Base-by-base conservation (phyloP, 163 green algal genomes). In the Prototheca wickerhamii region DNA sequence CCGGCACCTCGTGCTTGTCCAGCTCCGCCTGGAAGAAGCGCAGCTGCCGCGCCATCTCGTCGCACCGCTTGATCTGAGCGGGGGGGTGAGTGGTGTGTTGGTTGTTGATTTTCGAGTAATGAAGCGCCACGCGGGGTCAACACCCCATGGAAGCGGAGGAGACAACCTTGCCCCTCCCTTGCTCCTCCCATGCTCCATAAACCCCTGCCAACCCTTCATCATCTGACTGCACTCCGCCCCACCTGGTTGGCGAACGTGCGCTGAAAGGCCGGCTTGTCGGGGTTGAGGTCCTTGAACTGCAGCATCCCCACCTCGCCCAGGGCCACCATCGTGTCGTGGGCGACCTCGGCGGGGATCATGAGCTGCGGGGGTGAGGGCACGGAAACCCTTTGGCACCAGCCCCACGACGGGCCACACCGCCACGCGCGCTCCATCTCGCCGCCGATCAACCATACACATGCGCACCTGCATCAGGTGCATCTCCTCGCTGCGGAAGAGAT, bases 231-330 rank as follows among this genome's bases (percentile, higher is more conserved):
- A 46, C 18, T 29, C 29, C 5, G 17, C n/a, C 63, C 2, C 61
- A 93, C 90, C 85, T 97, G 87, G 64, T 82, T 91, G 4, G 92
- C 90, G 65, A 94, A 98, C 5, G 84, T 95, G 26, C 89, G 78
- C 73, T 97, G 89, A 67, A 98, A 98, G 1, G 87, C 87, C 18
- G 73, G 86, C 64, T 95, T 93, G 15, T 96, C 88, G 0, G 71
- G 54, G 66, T 98, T 98, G 4, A 99, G 70, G 65, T 99, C 94
- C 67, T 95, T 96, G 76, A 99, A 98, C 73, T 98, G 94, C 58
- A 98, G 72, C 57, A 95, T 67, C 12, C 88, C 93, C 17, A 95
- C 73, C 33, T 96, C 81, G 0, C 93, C 93, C 18, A 98, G 77
- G 0, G 85, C 83, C 23, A 77, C 68, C 17, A 98, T 81, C 0